These are phyloP conservation scores for Leccinum sublutescens DNA, from an alignment of 768 basidiomycete species.

Conservation along the genomic window DNA sequence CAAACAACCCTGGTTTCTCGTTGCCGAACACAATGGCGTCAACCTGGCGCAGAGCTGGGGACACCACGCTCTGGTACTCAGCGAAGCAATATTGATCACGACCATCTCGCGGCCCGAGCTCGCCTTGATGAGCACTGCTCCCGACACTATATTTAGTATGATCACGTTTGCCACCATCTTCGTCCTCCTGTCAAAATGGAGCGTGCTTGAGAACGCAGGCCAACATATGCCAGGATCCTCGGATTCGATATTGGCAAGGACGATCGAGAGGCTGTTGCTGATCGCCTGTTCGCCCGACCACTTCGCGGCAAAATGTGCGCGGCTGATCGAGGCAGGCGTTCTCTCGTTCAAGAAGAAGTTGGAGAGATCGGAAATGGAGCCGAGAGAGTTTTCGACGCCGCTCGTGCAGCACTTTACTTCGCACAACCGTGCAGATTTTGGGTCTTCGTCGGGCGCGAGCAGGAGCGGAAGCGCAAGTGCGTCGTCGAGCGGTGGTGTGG, in stretches of 20 bases:
- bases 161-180: conserved; percentile 44
- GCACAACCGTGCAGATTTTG: conserved; percentile 15
- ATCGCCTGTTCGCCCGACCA: conserved; percentile 41
- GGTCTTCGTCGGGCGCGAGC: conserved; percentile 17
- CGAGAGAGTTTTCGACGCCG: conserved; percentile 18
- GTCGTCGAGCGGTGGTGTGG: conserved; percentile 18
- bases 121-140: conserved; percentile 38
- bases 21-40: conserved; percentile 33
- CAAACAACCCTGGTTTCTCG: conserved; percentile 32
- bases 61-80: conserved; percentile 36
- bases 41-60: conserved; percentile 38
- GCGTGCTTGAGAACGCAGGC: conserved; percentile 34
- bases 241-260: conserved; percentile 36
- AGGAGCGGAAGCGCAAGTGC: conserved; percentile 11
- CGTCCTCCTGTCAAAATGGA: conserved; percentile 44
- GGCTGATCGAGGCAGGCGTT: conserved; percentile 36
- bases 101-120: conserved; percentile 35
- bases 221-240: conserved; percentile 38
- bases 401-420: conserved; percentile 23
- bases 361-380: conserved; percentile 23
- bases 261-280: conserved; percentile 34
- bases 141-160: conserved; percentile 42
- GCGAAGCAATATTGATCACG: conserved; percentile 38
- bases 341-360: conserved; percentile 30
- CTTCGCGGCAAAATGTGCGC: conserved; percentile 41